Conservation (phyloP, 768 basidiomycete genomes). For the Daedaleopsis sinensis region DNA sequence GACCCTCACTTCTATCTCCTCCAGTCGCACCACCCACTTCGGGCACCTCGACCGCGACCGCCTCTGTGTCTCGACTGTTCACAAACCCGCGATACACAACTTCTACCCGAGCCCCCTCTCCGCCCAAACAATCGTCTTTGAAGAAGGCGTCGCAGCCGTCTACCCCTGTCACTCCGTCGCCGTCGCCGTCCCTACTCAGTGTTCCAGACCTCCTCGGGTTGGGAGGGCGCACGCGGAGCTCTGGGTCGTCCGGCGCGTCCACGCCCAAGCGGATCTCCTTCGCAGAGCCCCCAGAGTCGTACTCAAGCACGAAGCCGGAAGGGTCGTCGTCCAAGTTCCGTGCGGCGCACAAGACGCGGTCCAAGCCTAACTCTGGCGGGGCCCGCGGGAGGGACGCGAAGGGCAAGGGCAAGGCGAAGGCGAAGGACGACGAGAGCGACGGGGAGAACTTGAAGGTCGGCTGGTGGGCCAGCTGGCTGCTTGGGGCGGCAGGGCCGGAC, state of each 20-base stretch:
- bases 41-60: constrained; percentile 75
- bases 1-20: constrained; percentile 45
- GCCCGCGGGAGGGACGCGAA: constrained; percentile 29
- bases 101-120: constrained; percentile 64
- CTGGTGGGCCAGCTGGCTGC: constrained; percentile 36
- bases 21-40: constrained; percentile 55
- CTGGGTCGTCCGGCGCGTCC: constrained; percentile 50
- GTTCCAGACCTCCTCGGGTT: constrained; percentile 27
- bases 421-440: constrained; percentile 26
- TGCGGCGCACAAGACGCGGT: background rate
- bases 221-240: constrained; percentile 34
- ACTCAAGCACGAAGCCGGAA: constrained; percentile 42
- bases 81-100: constrained; percentile 62
- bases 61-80: constrained; percentile 76
- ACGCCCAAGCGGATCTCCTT: constrained; percentile 83
- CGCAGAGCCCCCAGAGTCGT: constrained; percentile 72
- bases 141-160: constrained; percentile 34
- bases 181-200: constrained; percentile 28
- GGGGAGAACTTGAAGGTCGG: constrained; percentile 22
- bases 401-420: constrained; percentile 36
- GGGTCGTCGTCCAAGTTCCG: constrained; percentile 26
- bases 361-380: constrained; percentile 34
- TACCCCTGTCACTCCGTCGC: constrained; percentile 38
- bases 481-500: constrained; percentile 25
- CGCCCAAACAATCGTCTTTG: constrained; percentile 55